Evolutionary conservation across 192 early-diverging fungal genomes (phyloP).

Genomic region (Entophlyctis luteolus): DNA sequence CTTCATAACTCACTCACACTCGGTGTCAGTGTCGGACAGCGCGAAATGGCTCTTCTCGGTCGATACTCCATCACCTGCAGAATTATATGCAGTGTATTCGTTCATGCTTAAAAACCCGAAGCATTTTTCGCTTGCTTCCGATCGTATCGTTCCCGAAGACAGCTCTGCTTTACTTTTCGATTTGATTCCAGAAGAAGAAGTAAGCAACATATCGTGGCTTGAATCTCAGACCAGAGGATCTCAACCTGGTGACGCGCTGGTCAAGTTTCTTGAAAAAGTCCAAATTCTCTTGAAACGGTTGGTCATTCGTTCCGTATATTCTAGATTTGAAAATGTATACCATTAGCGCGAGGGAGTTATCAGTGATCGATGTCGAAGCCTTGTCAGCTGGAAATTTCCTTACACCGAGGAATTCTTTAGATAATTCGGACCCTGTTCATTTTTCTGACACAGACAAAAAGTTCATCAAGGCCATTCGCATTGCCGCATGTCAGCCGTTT

Average conservation of each 20-base stretch:
- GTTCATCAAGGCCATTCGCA: conserved; percentile 33
- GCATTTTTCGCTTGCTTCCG: conserved; percentile 10
- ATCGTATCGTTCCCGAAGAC: neutral
- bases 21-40: conserved; percentile 27
- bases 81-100: conserved; percentile 35
- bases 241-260: conserved; percentile 1
- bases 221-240: conserved; percentile 23
- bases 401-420: too few relatives aligned
- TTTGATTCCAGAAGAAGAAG: conserved; percentile 17
- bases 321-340: too few relatives aligned
- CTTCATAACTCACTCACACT: neutral
- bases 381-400: too few relatives aligned
- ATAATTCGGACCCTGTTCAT: conserved; percentile 7
- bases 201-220: conserved; percentile 31
- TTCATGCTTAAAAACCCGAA: conserved; percentile 23
- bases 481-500: conserved; percentile 10
- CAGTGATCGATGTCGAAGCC: too few relatives aligned
- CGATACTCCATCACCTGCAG: conserved; percentile 25
- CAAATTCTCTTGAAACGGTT: too few relatives aligned
- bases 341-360: too few relatives aligned
- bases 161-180: conserved; percentile 9
- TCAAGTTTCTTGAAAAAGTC: conserved; percentile 30
- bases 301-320: too few relatives aligned
- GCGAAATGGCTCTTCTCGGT: conserved; percentile 24
- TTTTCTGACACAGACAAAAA: conserved; percentile 29